A percentile compares a stretch with the other conserved stretches of the same genome.
These are phyloP conservation scores for Thalassiosira profunda DNA, from an alignment of 108 stramenopile species.

Conservation along the genomic window DNA sequence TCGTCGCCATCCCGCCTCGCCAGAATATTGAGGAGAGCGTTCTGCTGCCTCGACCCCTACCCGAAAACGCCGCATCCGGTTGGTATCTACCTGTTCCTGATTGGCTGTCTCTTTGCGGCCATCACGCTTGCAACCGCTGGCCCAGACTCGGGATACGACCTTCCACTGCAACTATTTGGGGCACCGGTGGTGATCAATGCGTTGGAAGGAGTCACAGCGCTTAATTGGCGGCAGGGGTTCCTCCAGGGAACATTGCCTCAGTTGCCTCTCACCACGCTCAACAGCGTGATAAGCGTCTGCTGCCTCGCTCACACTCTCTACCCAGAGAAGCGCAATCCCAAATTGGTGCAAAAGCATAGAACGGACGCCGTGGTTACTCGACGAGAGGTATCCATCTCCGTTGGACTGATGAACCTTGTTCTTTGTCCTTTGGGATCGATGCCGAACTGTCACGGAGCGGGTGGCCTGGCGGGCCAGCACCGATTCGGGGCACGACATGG, in stretches of 20 bases:
- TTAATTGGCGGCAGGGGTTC: constrained; percentile 76
- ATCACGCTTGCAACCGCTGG: constrained; percentile 46
- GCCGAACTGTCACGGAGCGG: constrained; percentile 92
- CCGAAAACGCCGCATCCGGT: constrained; percentile 54
- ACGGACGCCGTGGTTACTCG: constrained; percentile 62
- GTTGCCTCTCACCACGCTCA: constrained; percentile 83
- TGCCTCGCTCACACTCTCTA: constrained; percentile 77
- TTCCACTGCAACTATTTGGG: constrained; percentile 57
- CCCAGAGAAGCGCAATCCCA: constrained; percentile 56
- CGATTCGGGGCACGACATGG: constrained; percentile 85
- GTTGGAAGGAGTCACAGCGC: constrained; percentile 41
- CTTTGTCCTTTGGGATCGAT: constrained; percentile 78
- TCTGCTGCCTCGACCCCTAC: constrained; percentile 37
- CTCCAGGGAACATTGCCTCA: constrained; percentile 80
- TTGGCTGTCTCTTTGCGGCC: constrained; percentile 55
- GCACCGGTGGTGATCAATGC: constrained; percentile 61
- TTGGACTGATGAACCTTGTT: constrained; percentile 81
- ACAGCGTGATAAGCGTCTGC: constrained; percentile 79
- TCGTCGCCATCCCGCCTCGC: neutral
- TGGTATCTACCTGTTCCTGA: constrained; percentile 66
- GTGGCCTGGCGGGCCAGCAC: constrained; percentile 89
- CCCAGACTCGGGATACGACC: constrained; percentile 43
- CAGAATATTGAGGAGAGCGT: constrained; percentile 3
- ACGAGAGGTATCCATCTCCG: constrained; percentile 64
- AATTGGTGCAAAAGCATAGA: neutral